Percentiles rank a stretch among this genome's conserved stretches.
Evolutionary conservation across 2,329 filamentous ascomycete genomes (phyloP).

Genomic region (Aquanectria penicillioides): DNA sequence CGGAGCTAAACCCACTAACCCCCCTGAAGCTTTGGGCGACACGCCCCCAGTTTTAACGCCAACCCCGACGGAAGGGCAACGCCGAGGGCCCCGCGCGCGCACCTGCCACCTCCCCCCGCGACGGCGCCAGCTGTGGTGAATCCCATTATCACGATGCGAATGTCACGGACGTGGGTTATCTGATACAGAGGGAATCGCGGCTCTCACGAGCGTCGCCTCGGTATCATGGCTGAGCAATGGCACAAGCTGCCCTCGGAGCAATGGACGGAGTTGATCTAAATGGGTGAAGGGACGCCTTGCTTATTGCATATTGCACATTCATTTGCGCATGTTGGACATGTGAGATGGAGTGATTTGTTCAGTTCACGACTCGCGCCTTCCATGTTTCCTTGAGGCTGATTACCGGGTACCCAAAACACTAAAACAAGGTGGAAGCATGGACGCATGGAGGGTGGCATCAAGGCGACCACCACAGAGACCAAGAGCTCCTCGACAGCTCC

Average conservation of each 20-base stretch:
- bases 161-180: not conserved
- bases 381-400: too few species aligned
- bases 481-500: conserved; percentile 1
- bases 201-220: not conserved
- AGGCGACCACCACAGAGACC: conserved; percentile 3
- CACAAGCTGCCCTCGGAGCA: not conserved
- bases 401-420: not conserved
- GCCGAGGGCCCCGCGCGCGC: not conserved
- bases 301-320: too few species aligned
- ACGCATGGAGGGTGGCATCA: not conserved
- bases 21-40: not conserved
- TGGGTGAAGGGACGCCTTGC: too few species aligned
- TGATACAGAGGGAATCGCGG: not conserved
- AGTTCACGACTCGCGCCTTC: not conserved
- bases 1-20: conserved; percentile 8
- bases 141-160: not conserved
- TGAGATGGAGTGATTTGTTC: not conserved
- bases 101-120: conserved; percentile 5
- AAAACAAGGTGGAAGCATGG: not conserved
- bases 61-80: conserved; percentile 1
- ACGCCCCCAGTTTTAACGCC: not conserved
- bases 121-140: not conserved
- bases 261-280: too few species aligned
- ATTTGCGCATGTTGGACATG: not conserved
- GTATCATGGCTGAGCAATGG: not conserved